A percentile compares a stretch with the other conserved stretches of the same genome.
These are phyloP conservation scores for Colletotrichum theobromicola DNA, from an alignment of 2,329 filamentous ascomycete genomes.

Conservation along the genomic window DNA sequence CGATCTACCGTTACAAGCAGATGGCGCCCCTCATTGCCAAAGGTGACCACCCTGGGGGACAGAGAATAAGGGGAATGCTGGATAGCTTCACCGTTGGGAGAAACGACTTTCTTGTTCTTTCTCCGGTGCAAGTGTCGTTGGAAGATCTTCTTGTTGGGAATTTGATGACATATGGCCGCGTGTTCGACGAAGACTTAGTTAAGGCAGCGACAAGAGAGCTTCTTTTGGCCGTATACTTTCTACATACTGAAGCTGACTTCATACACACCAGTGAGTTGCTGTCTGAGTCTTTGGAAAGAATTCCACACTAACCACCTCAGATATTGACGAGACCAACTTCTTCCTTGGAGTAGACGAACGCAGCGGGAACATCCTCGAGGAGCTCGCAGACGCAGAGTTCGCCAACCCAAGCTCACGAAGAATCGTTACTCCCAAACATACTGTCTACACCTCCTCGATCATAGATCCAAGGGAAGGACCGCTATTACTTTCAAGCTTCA, in stretches of 20 bases:
- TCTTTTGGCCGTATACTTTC: neutral
- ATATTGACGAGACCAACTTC: neutral
- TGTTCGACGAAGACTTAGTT: neutral
- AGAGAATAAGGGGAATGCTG: neutral
- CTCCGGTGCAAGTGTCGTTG: neutral
- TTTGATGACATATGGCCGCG: neutral
- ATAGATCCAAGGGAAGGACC: neutral
- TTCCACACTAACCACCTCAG: neutral
- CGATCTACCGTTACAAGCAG: neutral
- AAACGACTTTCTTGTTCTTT: neutral
- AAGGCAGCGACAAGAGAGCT: neutral
- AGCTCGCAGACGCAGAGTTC: neutral
- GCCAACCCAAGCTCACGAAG: neutral
- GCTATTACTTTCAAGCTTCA: neutral
- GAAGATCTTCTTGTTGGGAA: neutral
- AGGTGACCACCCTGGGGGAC: neutral
- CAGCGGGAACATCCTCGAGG: neutral
- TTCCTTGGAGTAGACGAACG: neutral
- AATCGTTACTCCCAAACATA: neutral
- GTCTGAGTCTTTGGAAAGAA: neutral
- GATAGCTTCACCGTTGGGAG: neutral
- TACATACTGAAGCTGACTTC: neutral
- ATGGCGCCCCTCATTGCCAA: neutral
- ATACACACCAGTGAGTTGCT: neutral
- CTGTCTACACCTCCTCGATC: neutral